These are phyloP conservation scores for Serendipita sp. DNA, from an alignment of 768 basidiomycete genomes.

Conservation along the genomic window DNA sequence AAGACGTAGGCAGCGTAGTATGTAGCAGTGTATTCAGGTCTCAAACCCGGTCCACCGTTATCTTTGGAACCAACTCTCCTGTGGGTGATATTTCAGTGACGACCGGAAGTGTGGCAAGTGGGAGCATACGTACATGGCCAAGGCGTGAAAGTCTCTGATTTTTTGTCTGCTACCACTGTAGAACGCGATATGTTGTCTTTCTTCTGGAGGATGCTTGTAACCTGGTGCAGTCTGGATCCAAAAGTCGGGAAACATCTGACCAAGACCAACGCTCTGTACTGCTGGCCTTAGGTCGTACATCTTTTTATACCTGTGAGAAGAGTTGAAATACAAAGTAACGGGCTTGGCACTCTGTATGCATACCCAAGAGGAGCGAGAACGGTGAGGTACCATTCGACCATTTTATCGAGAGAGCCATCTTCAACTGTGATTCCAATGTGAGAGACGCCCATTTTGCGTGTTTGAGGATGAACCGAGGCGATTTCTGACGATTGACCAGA, in stretches of 20 bases:
- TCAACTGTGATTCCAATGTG: background rate
- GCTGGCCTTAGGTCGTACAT: background rate
- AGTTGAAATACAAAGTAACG: too few species aligned
- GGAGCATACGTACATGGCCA: background rate
- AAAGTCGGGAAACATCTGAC: background rate
- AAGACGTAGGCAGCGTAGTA: background rate
- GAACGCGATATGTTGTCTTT: background rate
- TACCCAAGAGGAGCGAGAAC: slow-evolving; percentile 1
- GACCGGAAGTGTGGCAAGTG: background rate
- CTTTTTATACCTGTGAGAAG: too few species aligned
- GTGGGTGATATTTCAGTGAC: background rate
- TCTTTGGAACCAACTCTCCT: background rate
- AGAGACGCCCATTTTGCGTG: background rate
- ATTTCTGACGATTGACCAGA: too few species aligned
- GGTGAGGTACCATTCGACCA: background rate
- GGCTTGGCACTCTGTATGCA: too few species aligned
- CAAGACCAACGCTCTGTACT: background rate
- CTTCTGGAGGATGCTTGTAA: background rate
- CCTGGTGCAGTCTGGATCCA: background rate
- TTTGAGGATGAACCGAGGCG: too few species aligned
- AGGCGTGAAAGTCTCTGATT: background rate
- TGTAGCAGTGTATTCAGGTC: background rate
- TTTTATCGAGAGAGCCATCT: background rate
- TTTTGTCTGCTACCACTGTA: background rate
- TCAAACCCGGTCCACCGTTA: background rate